A percentile compares a stretch with the other conserved stretches of the same genome.
Evolutionary conservation across 1,139 yeast species (phyloP).

Genomic region (Kodamaea sp.): DNA sequence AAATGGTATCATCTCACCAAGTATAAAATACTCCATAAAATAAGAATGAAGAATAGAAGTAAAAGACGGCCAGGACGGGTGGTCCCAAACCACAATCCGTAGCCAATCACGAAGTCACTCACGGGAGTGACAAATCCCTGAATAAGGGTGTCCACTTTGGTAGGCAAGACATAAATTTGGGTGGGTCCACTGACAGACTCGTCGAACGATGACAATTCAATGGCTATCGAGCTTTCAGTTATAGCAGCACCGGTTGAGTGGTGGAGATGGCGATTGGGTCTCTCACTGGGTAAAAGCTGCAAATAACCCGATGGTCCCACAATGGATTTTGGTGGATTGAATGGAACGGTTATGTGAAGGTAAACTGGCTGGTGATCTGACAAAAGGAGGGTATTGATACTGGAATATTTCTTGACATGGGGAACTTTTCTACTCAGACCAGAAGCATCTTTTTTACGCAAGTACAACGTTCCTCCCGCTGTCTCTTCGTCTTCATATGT

Average conservation of each 20-base stretch:
- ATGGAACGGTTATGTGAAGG: constrained; percentile 45
- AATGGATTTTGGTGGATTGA: constrained; percentile 42
- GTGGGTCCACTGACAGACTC: constrained; percentile 44
- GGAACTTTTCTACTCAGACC: constrained; percentile 24
- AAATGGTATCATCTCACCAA: neutral
- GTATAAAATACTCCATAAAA: constrained; percentile 5
- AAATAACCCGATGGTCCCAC: constrained; percentile 44
- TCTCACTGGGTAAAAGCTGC: constrained; percentile 34
- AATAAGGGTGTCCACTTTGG: constrained; percentile 34
- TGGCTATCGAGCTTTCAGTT: constrained; percentile 5
- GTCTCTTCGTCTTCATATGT: constrained; percentile 33
- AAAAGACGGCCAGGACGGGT: constrained; percentile 43
- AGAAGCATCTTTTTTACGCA: constrained; percentile 7
- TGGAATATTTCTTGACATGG: constrained; percentile 36
- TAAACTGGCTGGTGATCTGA: constrained; percentile 51
- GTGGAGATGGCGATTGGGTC: constrained; percentile 22
- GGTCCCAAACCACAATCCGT: constrained; percentile 38
- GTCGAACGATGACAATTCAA: constrained; percentile 12
- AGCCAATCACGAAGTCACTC: constrained; percentile 41
- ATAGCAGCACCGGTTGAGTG: constrained; percentile 9
- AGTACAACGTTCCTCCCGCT: constrained; percentile 4
- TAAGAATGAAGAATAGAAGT: constrained; percentile 13
- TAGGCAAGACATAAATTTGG: constrained; percentile 45
- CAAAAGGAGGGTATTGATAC: constrained; percentile 33
- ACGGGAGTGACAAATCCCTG: constrained; percentile 31